phyloP scores from a whole-genome alignment of 768 basidiomycete genomes.

The Trametes cubensis region DNA sequence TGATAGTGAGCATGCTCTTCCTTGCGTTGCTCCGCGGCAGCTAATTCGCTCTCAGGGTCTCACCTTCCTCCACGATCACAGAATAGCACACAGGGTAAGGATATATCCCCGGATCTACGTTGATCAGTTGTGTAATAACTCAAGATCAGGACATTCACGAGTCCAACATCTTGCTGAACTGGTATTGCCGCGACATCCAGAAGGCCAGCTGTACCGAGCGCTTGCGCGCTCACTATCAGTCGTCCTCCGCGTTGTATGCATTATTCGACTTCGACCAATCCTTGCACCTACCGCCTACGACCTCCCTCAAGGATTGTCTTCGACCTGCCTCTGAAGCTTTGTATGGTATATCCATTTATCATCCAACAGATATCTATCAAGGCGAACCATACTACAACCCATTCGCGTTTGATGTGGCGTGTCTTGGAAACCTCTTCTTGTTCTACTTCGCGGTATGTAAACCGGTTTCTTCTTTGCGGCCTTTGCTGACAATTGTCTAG shows the following conservation, averaged over 20 bases:
- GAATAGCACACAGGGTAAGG: conserved; percentile 4
- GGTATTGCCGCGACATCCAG: not conserved
- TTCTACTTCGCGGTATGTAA: not conserved
- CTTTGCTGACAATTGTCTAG: not conserved
- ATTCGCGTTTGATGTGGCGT: conserved; percentile 4
- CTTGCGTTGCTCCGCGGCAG: no score
- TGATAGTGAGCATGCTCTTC: no score
- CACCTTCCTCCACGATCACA: not conserved
- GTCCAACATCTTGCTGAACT: not conserved
- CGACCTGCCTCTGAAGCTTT: not conserved
- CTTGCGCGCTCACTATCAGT: not conserved
- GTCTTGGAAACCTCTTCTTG: not conserved
- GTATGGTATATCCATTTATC: not conserved
- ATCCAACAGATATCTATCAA: not conserved
- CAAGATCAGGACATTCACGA: not conserved
- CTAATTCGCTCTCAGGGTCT: no score
- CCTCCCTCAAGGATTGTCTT: not conserved
- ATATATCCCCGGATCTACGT: no score
- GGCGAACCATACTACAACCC: conserved; percentile 9
- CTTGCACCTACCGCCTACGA: not conserved
- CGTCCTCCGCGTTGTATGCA: not conserved
- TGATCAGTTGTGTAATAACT: no score
- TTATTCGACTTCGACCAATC: conserved; percentile 1
- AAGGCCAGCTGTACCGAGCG: not conserved
- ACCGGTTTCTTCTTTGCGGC: not conserved